Conservation (phyloP, 1,284 basidiomycete species). For the Apiotrichum gracile region DNA sequence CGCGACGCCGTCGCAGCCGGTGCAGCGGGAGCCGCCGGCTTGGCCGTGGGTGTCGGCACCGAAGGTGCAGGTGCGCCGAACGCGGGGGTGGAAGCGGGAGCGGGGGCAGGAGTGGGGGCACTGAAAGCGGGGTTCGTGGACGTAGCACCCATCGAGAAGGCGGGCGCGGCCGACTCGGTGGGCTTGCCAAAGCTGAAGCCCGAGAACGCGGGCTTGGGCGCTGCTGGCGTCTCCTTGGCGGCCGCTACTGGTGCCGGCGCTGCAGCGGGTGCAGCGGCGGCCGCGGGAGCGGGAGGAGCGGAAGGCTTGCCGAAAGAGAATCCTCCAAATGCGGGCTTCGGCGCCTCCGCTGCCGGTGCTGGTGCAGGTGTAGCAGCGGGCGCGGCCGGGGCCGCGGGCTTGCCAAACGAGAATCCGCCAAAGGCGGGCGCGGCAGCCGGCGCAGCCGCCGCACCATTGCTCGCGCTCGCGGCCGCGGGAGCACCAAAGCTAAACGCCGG, state of each 20-base stretch:
- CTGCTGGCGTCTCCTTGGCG: conserved; percentile 6
- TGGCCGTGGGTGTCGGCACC: conserved; percentile 6
- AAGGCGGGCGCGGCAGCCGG: conserved; percentile 8
- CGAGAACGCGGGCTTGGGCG: conserved; percentile 17
- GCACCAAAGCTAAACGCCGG: background rate
- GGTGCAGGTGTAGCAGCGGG: conserved; percentile 6
- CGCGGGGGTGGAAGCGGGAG: background rate
- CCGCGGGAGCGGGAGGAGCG: conserved; percentile 1
- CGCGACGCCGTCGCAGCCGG: conserved; percentile 5
- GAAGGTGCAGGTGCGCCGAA: conserved; percentile 1
- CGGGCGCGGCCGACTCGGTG: no score
- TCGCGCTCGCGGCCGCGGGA: background rate
- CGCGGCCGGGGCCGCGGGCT: conserved; percentile 1
- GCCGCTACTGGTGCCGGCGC: conserved; percentile 1
- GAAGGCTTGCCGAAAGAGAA: conserved; percentile 19
- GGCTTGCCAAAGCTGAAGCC: conserved; percentile 21
- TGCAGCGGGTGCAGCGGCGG: background rate
- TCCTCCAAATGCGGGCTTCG: conserved; percentile 19
- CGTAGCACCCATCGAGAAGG: no score
- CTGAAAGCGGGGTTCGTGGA: no score
- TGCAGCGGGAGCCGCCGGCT: background rate
- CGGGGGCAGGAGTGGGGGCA: no score
- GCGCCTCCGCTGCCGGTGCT: conserved; percentile 8
- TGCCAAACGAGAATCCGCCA: conserved; percentile 10
- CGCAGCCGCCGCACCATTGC: background rate